Evolutionary conservation across 108 stramenopile genomes (phyloP), one percentile per base, ranked within the genome.

Genomic region (Nitzschia inconspicua): DNA sequence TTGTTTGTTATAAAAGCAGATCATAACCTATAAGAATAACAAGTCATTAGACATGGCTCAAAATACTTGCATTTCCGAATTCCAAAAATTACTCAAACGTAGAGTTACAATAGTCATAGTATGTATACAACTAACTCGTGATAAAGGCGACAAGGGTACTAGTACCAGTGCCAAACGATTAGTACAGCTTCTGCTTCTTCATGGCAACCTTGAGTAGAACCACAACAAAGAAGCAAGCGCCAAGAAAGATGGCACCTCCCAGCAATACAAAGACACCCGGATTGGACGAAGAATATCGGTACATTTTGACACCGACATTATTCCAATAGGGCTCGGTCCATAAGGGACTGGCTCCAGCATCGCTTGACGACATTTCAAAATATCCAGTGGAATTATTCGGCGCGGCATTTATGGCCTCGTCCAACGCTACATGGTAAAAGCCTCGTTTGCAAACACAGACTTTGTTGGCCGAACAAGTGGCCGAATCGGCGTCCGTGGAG

Each of bases 321-420:
- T 47, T 65, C 91, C 91, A 93, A 52, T 70, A 87, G 8, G 91
- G 91, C 65, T 93, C 91, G 2, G 88, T 85, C 57, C 77, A 89
- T 65, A 93, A 39, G 44, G 87, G 73, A 70, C 79, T 87, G 3
- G 83, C 42, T n/a, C 84, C 85, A 26, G 71, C 69, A 56, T 93
- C 91, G 32, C 75, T 66, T 3, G 44, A 64, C 0, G 63, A 41
- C 11, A 82, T 36, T 14, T 61, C 67, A 69, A 89, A 93, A 36
- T 59, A 77, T 39, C 87, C 82, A n/a, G 86, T 66, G 32, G 36
- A 34, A 28, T 76, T 78, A 44, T 83, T 83, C 20, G 74, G 49
- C 18, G 84, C 79, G 6, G 91, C 56, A 29, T 50, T 57, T 10
- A 93, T 13, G 0, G 84, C 85, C 70, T 87, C 84, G 48, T 93